A percentile compares a stretch with the other conserved stretches of the same genome.
These are phyloP conservation scores for Gossypium laxum DNA, from an alignment of 441 rosid genomes.

Conservation along the genomic window DNA sequence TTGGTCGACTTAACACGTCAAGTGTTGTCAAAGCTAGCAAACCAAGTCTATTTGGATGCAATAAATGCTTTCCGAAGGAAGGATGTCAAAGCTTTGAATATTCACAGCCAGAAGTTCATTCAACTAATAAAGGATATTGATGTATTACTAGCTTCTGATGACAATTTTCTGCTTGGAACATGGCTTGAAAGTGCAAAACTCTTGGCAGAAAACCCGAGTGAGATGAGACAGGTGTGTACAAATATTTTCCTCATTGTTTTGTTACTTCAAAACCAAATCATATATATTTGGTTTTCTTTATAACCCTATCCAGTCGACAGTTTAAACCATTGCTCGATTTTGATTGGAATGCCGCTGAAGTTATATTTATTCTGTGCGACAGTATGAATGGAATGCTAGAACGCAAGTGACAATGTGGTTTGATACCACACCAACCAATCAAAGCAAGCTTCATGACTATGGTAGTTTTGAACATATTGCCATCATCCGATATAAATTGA, in stretches of 20 bases:
- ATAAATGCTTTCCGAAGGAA: conserved; percentile 46
- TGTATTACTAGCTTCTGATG: conserved; percentile 67
- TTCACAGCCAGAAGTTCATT: conserved; percentile 42
- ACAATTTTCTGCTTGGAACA: conserved; percentile 73
- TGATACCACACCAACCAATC: conserved; percentile 46
- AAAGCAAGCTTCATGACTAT: conserved; percentile 87
- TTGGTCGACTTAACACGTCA: conserved; percentile 86
- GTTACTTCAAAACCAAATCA: neutral
- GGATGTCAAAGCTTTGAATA: conserved; percentile 40
- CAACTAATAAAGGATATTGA: conserved; percentile 70
- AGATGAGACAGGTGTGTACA: conserved; percentile 54
- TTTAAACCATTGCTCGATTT: neutral
- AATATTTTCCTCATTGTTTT: neutral
- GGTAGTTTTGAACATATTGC: conserved; percentile 30
- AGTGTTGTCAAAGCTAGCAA: conserved; percentile 85
- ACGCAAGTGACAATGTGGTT: conserved; percentile 96
- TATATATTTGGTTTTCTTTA: neutral
- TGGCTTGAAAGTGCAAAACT: conserved; percentile 82
- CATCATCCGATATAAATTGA: neutral
- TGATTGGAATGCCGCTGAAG: neutral
- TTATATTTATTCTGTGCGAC: conserved; percentile 3
- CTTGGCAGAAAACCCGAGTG: conserved; percentile 45
- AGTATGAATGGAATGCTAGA: conserved; percentile 92
- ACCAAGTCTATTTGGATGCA: conserved; percentile 62
- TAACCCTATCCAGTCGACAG: neutral